A percentile compares a stretch with the other conserved stretches of the same genome.
Evolutionary conservation across 106 monocot genomes (phyloP).

Genomic region (Triglochin maritima): DNA sequence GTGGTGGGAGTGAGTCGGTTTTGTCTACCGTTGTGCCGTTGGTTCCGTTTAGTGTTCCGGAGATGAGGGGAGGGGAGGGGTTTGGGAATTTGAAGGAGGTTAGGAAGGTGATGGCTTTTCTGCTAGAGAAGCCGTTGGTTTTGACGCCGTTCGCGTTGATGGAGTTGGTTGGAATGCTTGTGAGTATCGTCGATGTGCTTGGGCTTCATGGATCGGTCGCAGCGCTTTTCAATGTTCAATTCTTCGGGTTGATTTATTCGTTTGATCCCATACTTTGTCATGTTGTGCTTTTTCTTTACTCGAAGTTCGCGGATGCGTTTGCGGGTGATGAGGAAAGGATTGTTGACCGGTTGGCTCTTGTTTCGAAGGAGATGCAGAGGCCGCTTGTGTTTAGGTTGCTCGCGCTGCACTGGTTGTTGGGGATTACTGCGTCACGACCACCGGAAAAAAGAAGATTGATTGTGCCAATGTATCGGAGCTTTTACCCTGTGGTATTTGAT

Average conservation of each 20-base stretch:
- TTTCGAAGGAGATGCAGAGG: constrained; percentile 46
- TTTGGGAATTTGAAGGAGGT: constrained; percentile 62
- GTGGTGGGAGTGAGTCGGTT: constrained; percentile 11
- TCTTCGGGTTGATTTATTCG: constrained; percentile 73
- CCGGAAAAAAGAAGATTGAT: constrained; percentile 16
- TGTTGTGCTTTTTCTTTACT: constrained; percentile 62
- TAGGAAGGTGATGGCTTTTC: constrained; percentile 47
- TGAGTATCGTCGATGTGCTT: constrained; percentile 30
- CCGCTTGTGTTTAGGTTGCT: constrained; percentile 59
- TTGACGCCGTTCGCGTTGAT: constrained; percentile 50
- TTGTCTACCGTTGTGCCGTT: constrained; percentile 37
- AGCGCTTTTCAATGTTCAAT: constrained; percentile 85
- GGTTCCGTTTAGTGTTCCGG: constrained; percentile 49
- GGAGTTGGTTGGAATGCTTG: constrained; percentile 46
- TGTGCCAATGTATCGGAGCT: constrained; percentile 17
- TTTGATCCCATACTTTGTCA: constrained; percentile 70
- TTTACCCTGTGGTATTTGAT: constrained; percentile 78
- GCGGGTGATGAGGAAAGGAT: constrained; percentile 50
- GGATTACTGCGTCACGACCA: constrained; percentile 22
- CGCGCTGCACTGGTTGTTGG: constrained; percentile 75
- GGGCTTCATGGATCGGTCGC: constrained; percentile 45
- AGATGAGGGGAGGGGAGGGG: not conserved
- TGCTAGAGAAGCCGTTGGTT: constrained; percentile 47
- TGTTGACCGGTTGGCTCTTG: constrained; percentile 40
- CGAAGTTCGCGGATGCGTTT: constrained; percentile 71